Base-by-base conservation (phyloP, 257 asterid genomes). In the Fraxinus pennsylvanica region DNA sequence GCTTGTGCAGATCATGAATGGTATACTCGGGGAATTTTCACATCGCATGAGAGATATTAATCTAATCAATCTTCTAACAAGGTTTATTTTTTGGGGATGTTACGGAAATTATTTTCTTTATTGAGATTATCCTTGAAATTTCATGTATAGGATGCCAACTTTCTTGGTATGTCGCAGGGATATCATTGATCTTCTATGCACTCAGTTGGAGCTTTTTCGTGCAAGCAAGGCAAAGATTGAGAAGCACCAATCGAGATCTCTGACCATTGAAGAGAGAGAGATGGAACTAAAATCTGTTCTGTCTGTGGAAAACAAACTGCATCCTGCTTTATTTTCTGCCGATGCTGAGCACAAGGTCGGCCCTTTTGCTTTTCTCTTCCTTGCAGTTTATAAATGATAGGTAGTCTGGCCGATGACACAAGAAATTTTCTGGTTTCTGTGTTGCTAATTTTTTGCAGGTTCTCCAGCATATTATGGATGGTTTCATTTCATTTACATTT, bases 341-440 rank as follows among this genome's bases (percentile, higher is more conserved):
- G 97, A 96, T 87, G 91, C 98, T 82, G 99, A 93, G 94, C 98
- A 96, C 87, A 93, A 93, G 97, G 99, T 96, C 76, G 59, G 35
- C 77, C 80, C 74, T 76, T 79, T 79, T 77, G 70, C 71, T 66
- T 76, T 22, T 79, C 66, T 67, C 59, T 38, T 78, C 70, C 35
- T 73, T 61, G 52, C 75, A 78, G 66, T 76, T 50, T 32, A 22
- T 61, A 63, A 63, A 63, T 63, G 69, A 63, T 27, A 9, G n/a
- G 17, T 63, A 63, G 36, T 25, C 69, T 63, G 36, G 65, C 21
- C 52, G 38, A 54, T 9, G 39, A 36, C 75, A 71, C 69, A 82
- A 78, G 36, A 63, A 22, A 10, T 63, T 63, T 27, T 63, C 32
- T 63, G 66, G 75, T 84, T 81, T 68, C 70, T 69, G 73, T 33